These are phyloP conservation scores for Cornus kousa DNA, from an alignment of 148 eudicot genomes.

Conservation along the genomic window DNA sequence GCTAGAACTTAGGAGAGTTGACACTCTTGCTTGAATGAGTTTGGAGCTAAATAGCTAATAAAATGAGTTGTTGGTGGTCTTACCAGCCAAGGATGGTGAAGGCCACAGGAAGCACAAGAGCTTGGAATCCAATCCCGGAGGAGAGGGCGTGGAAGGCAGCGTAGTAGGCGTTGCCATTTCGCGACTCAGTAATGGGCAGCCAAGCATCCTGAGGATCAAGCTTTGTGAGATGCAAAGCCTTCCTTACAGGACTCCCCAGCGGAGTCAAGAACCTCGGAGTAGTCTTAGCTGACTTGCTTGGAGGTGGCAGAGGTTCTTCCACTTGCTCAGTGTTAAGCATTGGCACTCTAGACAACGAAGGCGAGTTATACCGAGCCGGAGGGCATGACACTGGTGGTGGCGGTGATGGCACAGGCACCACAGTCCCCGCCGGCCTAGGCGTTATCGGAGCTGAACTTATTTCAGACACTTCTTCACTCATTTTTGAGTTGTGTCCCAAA, in stretches of 20 bases:
- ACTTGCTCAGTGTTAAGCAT: background rate
- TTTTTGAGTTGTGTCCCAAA: background rate
- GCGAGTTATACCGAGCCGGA: background rate
- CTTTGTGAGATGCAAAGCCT: slow-evolving; percentile 2
- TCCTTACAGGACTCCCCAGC: background rate
- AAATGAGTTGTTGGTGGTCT: background rate
- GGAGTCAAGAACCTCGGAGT: background rate
- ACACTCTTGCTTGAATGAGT: background rate
- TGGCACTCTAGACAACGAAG: background rate
- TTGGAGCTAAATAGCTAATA: background rate
- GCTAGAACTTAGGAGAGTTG: background rate
- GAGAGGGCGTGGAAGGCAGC: slow-evolving; percentile 2
- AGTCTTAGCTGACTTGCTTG: background rate
- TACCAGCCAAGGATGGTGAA: slow-evolving; percentile 12
- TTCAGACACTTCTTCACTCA: slow-evolving; percentile 5
- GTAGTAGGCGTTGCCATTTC: slow-evolving; percentile 3
- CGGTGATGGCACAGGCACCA: background rate
- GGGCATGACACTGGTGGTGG: background rate
- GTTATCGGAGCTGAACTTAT: slow-evolving; percentile 1
- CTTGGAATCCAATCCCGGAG: slow-evolving; percentile 6
- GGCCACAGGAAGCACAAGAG: slow-evolving; percentile 8
- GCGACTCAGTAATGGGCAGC: slow-evolving; percentile 5
- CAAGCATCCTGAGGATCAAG: slow-evolving; percentile 10
- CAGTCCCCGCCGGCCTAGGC: background rate
- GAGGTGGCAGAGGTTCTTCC: background rate